These are phyloP conservation scores for Fusarium pseudonygamai DNA, from an alignment of 2,329 filamentous ascomycete species.

Conservation along the genomic window DNA sequence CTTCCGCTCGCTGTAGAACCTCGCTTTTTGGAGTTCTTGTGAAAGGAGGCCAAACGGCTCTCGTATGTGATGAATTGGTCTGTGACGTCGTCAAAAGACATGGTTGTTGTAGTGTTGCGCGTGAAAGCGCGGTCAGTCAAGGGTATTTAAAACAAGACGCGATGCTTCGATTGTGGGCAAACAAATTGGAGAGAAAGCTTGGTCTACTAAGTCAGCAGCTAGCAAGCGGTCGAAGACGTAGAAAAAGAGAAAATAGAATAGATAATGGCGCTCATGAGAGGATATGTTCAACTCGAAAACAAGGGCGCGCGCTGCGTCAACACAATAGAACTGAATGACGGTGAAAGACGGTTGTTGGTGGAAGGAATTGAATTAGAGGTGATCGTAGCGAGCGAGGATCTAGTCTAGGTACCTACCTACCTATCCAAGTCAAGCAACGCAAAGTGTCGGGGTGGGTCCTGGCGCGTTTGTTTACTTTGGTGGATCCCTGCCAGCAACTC, in stretches of 20 bases:
- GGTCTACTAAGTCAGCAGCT: neutral
- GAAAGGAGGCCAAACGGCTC: conserved; percentile 83
- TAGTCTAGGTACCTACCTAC: neutral
- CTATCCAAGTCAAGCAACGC: conserved; percentile 10
- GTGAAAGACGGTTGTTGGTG: conserved; percentile 24
- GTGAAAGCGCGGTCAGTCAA: conserved; percentile 30
- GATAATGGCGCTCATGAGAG: conserved; percentile 33
- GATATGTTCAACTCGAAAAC: conserved; percentile 5
- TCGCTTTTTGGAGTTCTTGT: conserved; percentile 72
- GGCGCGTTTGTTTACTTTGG: conserved; percentile 51
- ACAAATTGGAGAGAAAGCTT: neutral
- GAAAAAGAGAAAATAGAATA: conserved; percentile 17
- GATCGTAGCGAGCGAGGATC: conserved; percentile 1
- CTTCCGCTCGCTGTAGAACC: conserved; percentile 68
- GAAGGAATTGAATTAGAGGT: conserved; percentile 35
- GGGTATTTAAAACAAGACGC: conserved; percentile 29
- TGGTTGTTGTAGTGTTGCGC: conserved; percentile 37
- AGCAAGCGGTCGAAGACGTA: conserved; percentile 8
- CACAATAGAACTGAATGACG: neutral
- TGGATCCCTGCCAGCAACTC: conserved; percentile 11
- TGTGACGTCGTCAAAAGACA: conserved; percentile 51
- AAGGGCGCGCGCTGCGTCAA: conserved; percentile 11
- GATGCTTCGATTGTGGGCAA: conserved; percentile 24
- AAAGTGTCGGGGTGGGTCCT: conserved; percentile 32
- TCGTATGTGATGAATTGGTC: conserved; percentile 71